Conservation (phyloP, 192 early-diverging fungal genomes). For the Coemansia guatemalensis region DNA sequence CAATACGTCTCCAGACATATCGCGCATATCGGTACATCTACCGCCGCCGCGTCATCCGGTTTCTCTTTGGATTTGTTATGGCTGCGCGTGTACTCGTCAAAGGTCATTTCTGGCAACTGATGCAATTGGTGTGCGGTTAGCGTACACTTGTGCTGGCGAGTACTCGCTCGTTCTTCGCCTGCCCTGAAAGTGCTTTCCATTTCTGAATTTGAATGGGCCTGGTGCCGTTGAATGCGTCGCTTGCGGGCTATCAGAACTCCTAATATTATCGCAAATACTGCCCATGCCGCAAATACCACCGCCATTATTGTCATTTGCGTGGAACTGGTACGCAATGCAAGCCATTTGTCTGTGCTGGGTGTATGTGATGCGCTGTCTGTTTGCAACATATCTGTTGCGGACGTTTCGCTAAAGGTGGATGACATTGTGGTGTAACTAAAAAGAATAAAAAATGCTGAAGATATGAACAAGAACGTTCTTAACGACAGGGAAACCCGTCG, state of each 20-base stretch:
- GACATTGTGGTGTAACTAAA: no score
- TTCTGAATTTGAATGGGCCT: not conserved
- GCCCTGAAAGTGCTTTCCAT: not conserved
- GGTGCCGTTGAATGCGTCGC: not conserved
- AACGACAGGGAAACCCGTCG: no score
- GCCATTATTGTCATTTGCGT: slow-evolving; percentile 17
- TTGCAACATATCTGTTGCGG: not conserved
- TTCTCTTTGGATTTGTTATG: not conserved
- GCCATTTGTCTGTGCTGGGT: not conserved
- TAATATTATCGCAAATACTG: slow-evolving; percentile 3
- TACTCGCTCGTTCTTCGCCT: no score
- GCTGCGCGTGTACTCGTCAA: slow-evolving; percentile 3
- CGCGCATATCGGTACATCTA: slow-evolving; percentile 12
- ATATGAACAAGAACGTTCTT: no score
- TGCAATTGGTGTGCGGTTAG: slow-evolving; percentile 17
- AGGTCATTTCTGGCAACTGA: slow-evolving; percentile 10
- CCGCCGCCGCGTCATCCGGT: not conserved
- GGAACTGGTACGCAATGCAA: slow-evolving; percentile 4
- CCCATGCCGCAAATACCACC: slow-evolving; percentile 16
- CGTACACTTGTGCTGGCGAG: not conserved
- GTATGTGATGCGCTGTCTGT: no score
- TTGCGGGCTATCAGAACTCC: not conserved
- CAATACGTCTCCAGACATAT: slow-evolving; percentile 38
- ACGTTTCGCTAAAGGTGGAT: not conserved
- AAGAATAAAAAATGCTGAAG: no score